These are phyloP conservation scores for Cryphonectria parasitica DNA, from an alignment of 2,329 filamentous ascomycete genomes.

Conservation along the genomic window DNA sequence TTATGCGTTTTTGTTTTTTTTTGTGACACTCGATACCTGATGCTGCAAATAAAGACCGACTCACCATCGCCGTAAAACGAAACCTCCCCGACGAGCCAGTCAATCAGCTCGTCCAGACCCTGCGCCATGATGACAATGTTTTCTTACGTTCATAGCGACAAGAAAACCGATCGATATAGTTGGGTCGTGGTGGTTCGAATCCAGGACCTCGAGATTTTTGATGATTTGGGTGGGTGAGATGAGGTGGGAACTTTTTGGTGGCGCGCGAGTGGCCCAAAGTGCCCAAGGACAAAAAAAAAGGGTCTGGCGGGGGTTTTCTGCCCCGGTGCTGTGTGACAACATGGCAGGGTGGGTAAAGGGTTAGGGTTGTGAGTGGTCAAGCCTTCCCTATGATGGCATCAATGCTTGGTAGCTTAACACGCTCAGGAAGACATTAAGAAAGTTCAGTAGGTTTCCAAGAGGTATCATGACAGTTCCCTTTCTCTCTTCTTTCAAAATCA, in stretches of 20 bases:
- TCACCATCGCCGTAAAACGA: constrained; percentile 49
- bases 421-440: background rate
- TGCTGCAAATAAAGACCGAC: constrained; percentile 30
- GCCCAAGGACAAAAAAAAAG: background rate
- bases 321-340: too few species aligned
- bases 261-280: background rate
- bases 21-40: background rate
- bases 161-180: constrained; percentile 31
- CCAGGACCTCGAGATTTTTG: constrained; percentile 28
- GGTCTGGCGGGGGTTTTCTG: background rate
- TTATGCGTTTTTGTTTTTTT: background rate
- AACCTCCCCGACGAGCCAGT: constrained; percentile 49
- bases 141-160: constrained; percentile 31
- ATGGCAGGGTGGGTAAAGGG: background rate
- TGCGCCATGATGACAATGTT: constrained; percentile 39
- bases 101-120: constrained; percentile 50
- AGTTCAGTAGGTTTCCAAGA: too few species aligned
- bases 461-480: too few species aligned
- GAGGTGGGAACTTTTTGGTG: background rate
- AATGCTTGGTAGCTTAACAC: background rate
- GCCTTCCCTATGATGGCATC: background rate
- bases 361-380: background rate
- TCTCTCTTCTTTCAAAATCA: too few species aligned
- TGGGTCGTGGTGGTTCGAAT: constrained; percentile 31
- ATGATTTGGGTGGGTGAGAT: constrained; percentile 13